A percentile compares a stretch with the other conserved stretches of the same genome.
phyloP scores from a whole-genome alignment of 306 rosid species.

The Clitoria ternatea region DNA sequence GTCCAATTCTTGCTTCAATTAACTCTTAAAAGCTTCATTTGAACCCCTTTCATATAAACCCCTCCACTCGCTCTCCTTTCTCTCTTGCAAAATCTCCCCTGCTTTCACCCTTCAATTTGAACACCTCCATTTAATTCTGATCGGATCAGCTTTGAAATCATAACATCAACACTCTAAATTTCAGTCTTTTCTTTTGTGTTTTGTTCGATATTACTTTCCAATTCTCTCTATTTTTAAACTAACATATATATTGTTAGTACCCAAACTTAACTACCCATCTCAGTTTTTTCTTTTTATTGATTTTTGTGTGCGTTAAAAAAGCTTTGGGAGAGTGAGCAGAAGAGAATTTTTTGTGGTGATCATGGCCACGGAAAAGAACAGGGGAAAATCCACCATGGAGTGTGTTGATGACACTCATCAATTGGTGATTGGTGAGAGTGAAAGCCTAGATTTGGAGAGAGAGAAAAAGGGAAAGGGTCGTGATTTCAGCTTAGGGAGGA shows the following conservation, averaged over 20 bases:
- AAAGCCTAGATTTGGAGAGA: conserved; percentile 29
- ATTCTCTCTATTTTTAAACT: background rate
- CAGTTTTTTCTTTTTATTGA: no score
- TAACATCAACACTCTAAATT: conserved; percentile 19
- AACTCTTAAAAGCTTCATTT: background rate
- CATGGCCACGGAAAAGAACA: conserved; percentile 43
- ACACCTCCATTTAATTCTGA: conserved; percentile 30
- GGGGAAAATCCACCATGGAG: conserved; percentile 42
- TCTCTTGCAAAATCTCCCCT: background rate
- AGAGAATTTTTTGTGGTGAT: background rate
- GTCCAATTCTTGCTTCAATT: background rate
- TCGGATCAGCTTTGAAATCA: conserved; percentile 29
- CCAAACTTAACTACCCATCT: background rate
- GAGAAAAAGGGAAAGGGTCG: conserved; percentile 31
- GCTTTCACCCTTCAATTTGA: no score
- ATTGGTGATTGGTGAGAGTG: conserved; percentile 17
- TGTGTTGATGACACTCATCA: conserved; percentile 21
- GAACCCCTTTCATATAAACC: conserved; percentile 35
- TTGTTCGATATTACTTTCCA: no score
- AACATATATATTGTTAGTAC: background rate
- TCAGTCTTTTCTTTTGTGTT: background rate
- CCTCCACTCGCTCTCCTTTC: background rate
- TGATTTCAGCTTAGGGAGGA: conserved; percentile 30
- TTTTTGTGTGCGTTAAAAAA: no score
- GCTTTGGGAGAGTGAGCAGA: conserved; percentile 32